Evolutionary conservation across 768 basidiomycete species (phyloP).

Genomic region (Rubroboletus satanas): DNA sequence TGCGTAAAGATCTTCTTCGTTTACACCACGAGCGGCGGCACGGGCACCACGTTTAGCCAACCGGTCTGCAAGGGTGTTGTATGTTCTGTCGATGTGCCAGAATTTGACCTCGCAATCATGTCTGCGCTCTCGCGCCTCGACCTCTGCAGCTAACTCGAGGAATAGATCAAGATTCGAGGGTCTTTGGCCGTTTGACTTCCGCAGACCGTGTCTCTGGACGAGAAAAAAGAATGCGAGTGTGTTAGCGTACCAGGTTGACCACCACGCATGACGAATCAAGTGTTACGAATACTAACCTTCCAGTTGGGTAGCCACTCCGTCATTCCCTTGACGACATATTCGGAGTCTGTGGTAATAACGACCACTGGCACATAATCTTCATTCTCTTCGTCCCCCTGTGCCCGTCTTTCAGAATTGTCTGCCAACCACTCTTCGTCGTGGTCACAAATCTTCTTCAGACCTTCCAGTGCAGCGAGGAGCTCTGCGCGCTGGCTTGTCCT

Average conservation of each 20-base stretch:
- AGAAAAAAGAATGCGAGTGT: background rate
- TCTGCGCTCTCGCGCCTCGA: background rate
- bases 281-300: background rate
- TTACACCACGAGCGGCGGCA: background rate
- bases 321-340: slow-evolving; percentile 10
- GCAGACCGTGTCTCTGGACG: background rate
- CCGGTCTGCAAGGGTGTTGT: slow-evolving; percentile 23
- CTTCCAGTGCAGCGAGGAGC: background rate
- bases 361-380: background rate
- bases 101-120: slow-evolving; percentile 18
- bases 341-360: slow-evolving; percentile 2
- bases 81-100: slow-evolving; percentile 21
- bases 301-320: slow-evolving; percentile 5
- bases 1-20: background rate
- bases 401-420: background rate
- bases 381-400: background rate
- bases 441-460: slow-evolving; percentile 28
- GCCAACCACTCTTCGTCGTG: slow-evolving; percentile 10
- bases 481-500: background rate
- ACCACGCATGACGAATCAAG: background rate
- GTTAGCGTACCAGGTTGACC: background rate
- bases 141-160: background rate
- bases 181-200: background rate
- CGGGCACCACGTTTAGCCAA: slow-evolving; percentile 13
- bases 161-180: slow-evolving; percentile 11